Conservation (phyloP, 2,329 filamentous ascomycete genomes). For the Drechslera avenae region DNA sequence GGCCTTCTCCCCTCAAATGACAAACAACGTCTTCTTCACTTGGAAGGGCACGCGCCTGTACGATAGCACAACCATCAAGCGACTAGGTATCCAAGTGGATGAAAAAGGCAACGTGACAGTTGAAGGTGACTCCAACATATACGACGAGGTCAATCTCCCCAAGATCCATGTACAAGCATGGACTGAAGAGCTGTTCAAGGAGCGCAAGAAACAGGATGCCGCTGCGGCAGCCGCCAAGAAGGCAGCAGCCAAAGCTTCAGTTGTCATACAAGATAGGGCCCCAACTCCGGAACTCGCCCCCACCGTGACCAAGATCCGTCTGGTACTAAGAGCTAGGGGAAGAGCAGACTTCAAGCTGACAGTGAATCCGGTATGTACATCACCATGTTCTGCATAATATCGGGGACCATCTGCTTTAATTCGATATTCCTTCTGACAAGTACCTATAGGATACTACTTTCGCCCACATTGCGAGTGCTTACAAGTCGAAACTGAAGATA, state of each 20-base stretch:
- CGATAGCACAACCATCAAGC: conserved; percentile 66
- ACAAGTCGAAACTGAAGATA: conserved; percentile 29
- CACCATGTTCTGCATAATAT: background rate
- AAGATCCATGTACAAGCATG: conserved; percentile 78
- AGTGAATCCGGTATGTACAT: conserved; percentile 52
- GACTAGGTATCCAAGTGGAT: conserved; percentile 57
- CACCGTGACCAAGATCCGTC: conserved; percentile 45
- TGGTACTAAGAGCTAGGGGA: conserved; percentile 60
- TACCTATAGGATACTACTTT: conserved; percentile 36
- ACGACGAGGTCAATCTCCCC: conserved; percentile 55
- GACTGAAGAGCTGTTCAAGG: conserved; percentile 67
- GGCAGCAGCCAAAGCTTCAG: conserved; percentile 48
- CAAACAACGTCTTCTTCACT: conserved; percentile 71
- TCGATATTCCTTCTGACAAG: conserved; percentile 14
- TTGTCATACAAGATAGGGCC: conserved; percentile 19
- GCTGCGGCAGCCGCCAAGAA: conserved; percentile 33
- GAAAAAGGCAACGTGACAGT: conserved; percentile 46
- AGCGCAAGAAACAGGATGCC: conserved; percentile 52
- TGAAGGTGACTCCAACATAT: conserved; percentile 54
- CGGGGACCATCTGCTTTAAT: background rate
- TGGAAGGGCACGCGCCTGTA: conserved; percentile 77
- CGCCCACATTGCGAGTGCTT: conserved; percentile 38
- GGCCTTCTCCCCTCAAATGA: conserved; percentile 55
- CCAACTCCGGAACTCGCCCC: conserved; percentile 26
- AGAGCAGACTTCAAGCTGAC: conserved; percentile 58